These are phyloP conservation scores for Eutrema yunnanense DNA, from an alignment of 345 rosid species.

Conservation along the genomic window DNA sequence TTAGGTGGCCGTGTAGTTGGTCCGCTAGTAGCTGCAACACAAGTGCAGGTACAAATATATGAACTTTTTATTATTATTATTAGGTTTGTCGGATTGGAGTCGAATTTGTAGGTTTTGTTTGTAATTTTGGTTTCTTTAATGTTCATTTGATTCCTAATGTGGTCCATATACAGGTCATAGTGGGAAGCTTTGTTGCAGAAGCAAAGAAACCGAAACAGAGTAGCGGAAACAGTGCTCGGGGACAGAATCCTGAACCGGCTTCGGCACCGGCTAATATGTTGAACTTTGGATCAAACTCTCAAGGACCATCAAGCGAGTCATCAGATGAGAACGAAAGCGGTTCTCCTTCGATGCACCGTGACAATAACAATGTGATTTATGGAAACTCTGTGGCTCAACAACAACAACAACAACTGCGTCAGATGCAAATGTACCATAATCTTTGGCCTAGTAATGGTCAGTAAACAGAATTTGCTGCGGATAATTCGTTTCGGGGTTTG, in stretches of 20 bases:
- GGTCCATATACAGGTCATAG: slow-evolving; percentile 48
- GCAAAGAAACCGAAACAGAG: slow-evolving; percentile 45
- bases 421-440: slow-evolving; percentile 15
- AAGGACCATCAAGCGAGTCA: slow-evolving; percentile 71
- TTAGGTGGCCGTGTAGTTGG: slow-evolving; percentile 86
- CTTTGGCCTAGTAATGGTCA: slow-evolving; percentile 16
- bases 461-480: background rate
- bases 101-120: background rate
- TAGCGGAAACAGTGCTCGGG: background rate
- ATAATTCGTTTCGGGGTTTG: background rate
- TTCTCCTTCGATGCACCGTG: slow-evolving; percentile 13
- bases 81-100: background rate
- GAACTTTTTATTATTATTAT: background rate
- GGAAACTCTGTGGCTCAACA: slow-evolving; percentile 17
- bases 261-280: slow-evolving; percentile 44
- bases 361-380: slow-evolving; percentile 8
- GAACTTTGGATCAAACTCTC: slow-evolving; percentile 66
- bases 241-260: slow-evolving; percentile 50
- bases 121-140: background rate
- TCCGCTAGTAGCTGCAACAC: slow-evolving; percentile 63
- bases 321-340: slow-evolving; percentile 60
- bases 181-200: slow-evolving; percentile 79
- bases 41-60: slow-evolving; percentile 57
- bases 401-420: slow-evolving; percentile 9
- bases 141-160: background rate